phyloP scores from a whole-genome alignment of 2,329 filamentous ascomycete species.

The Sphaerostilbella broomeana region DNA sequence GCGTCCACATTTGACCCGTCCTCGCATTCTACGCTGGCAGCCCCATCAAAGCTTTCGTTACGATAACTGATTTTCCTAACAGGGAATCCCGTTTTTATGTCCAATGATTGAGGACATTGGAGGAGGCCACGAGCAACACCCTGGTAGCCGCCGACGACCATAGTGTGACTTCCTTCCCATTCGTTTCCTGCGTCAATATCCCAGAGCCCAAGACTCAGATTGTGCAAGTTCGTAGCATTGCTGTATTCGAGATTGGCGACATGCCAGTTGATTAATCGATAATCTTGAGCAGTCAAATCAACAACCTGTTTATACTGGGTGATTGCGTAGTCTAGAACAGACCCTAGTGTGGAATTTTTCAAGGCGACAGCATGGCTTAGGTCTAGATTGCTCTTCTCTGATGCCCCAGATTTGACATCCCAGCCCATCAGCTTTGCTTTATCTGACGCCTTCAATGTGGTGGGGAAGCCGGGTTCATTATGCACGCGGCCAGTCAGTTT shows the following conservation, averaged over 20 bases:
- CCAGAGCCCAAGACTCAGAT: conserved; percentile 84
- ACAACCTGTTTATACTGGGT: conserved; percentile 78
- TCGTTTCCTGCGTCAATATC: conserved; percentile 98
- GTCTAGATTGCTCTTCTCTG: conserved; percentile 61
- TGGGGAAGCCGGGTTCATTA: conserved; percentile 61
- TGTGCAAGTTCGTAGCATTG: conserved; percentile 82
- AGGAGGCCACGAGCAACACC: conserved; percentile 84
- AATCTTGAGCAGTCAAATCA: conserved; percentile 76
- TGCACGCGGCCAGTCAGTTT: conserved; percentile 67
- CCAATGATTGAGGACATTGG: conserved; percentile 66
- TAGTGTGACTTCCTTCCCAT: conserved; percentile 89
- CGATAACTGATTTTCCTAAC: conserved; percentile 68
- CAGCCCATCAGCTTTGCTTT: conserved; percentile 80
- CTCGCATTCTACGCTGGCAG: conserved; percentile 63
- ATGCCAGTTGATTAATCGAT: conserved; percentile 94
- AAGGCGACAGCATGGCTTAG: conserved; percentile 59
- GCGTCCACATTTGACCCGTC: conserved; percentile 72
- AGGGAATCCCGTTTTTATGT: conserved; percentile 66
- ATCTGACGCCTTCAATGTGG: conserved; percentile 65
- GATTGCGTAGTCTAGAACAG: conserved; percentile 89
- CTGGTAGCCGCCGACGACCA: conserved; percentile 90
- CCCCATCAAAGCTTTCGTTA: conserved; percentile 35
- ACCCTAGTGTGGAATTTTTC: conserved; percentile 69
- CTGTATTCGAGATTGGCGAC: conserved; percentile 97
- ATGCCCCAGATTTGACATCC: conserved; percentile 59